Evolutionary conservation across 257 asterid genomes (phyloP).

Genomic region (Paraleonurus japonicus): DNA sequence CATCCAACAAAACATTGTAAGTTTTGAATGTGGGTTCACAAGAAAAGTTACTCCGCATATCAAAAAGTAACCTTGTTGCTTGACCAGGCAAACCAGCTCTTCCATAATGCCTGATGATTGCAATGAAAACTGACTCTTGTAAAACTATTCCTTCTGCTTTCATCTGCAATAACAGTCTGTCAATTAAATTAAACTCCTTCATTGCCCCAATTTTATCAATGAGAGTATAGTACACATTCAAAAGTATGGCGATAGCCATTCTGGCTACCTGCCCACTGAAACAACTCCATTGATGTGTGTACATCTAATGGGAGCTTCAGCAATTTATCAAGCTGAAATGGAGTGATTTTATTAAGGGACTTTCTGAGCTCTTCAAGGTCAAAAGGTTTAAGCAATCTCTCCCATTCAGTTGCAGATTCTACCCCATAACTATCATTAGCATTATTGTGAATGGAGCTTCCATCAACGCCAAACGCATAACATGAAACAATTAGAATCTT

Average conservation of each 20-base stretch:
- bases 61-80: slow-evolving; percentile 80
- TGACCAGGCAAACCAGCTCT: slow-evolving; percentile 89
- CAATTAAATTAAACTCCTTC: slow-evolving; percentile 61
- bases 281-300: slow-evolving; percentile 65
- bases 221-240: slow-evolving; percentile 63
- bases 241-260: slow-evolving; percentile 66
- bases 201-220: slow-evolving; percentile 67
- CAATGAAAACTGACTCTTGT: slow-evolving; percentile 68
- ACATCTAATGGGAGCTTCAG: slow-evolving; percentile 68
- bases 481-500: slow-evolving; percentile 30
- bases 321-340: slow-evolving; percentile 75
- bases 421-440: slow-evolving; percentile 30
- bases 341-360: slow-evolving; percentile 60
- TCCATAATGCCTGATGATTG: slow-evolving; percentile 86
- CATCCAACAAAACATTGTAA: slow-evolving; percentile 71
- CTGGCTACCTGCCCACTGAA: slow-evolving; percentile 67
- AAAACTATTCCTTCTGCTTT: slow-evolving; percentile 68
- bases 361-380: slow-evolving; percentile 74
- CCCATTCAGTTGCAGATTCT: slow-evolving; percentile 82
- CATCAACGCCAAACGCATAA: slow-evolving; percentile 34
- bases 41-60: slow-evolving; percentile 63
- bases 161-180: slow-evolving; percentile 73
- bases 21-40: slow-evolving; percentile 84
- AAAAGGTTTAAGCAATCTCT: slow-evolving; percentile 79
- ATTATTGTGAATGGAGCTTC: slow-evolving; percentile 26